A percentile compares a stretch with the other conserved stretches of the same genome.
These are phyloP conservation scores for Tuber borchii DNA, from an alignment of 495 filamentous ascomycete species.

Conservation along the genomic window DNA sequence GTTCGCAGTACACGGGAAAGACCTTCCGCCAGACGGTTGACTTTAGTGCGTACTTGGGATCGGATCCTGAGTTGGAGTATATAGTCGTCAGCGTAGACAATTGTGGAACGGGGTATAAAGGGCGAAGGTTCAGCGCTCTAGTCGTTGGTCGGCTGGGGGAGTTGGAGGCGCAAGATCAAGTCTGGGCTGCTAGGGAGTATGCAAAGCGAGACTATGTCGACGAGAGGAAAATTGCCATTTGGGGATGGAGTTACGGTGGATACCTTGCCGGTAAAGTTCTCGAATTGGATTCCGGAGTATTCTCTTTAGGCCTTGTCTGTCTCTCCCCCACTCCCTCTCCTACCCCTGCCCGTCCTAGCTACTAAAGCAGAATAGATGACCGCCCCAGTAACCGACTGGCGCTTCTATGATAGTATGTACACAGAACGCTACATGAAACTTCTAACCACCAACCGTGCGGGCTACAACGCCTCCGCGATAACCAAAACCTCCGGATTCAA, in stretches of 20 bases:
- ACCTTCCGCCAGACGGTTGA: constrained; percentile 43
- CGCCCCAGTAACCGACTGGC: constrained; percentile 55
- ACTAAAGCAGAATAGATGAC: constrained; percentile 36
- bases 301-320: constrained; percentile 47
- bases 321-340: not conserved
- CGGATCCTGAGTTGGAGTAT: constrained; percentile 55
- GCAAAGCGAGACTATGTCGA: constrained; percentile 49
- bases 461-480: constrained; percentile 50
- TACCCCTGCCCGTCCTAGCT: not conserved
- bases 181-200: constrained; percentile 51
- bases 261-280: constrained; percentile 54
- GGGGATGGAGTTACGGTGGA: constrained; percentile 57
- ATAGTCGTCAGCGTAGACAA: constrained; percentile 54
- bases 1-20: constrained; percentile 50
- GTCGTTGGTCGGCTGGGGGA: constrained; percentile 50
- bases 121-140: constrained; percentile 48
- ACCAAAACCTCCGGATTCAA: constrained; percentile 48
- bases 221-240: constrained; percentile 50
- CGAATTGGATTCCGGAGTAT: constrained; percentile 49
- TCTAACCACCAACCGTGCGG: constrained; percentile 46
- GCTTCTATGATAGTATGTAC: constrained; percentile 59
- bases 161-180: constrained; percentile 53
- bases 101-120: constrained; percentile 53
- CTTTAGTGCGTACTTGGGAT: constrained; percentile 52
- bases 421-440: constrained; percentile 62